These are phyloP conservation scores for Clavispora santaluciae DNA, from an alignment of 805 yeast genomes.

Conservation along the genomic window DNA sequence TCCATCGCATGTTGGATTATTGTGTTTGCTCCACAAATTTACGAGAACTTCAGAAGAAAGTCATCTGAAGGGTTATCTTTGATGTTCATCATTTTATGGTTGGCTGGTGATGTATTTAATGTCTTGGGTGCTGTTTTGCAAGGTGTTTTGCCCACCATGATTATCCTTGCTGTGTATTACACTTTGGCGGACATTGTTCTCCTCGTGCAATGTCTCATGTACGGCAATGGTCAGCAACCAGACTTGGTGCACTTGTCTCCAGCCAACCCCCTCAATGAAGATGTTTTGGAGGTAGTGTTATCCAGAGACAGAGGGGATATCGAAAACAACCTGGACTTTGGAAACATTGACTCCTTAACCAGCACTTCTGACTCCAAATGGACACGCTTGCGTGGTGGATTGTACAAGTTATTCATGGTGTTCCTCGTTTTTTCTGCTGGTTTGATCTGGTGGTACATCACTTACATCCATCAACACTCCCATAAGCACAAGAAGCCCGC, in stretches of 20 bases:
- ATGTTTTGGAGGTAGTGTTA: conserved; percentile 58
- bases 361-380: conserved; percentile 7
- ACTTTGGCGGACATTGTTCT: conserved; percentile 86
- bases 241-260: conserved; percentile 83
- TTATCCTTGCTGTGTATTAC: conserved; percentile 84
- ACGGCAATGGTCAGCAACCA: conserved; percentile 58
- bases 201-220: conserved; percentile 75
- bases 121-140: conserved; percentile 88
- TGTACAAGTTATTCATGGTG: conserved; percentile 49
- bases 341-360: conserved; percentile 5
- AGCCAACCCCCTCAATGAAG: conserved; percentile 76
- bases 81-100: conserved; percentile 83
- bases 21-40: conserved; percentile 94
- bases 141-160: conserved; percentile 92
- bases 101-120: conserved; percentile 90
- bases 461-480: conserved; percentile 44
- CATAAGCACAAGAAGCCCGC: conserved; percentile 27
- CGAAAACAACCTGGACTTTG: conserved; percentile 23
- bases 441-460: conserved; percentile 78
- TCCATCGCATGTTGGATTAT: conserved; percentile 97
- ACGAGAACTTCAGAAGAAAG: conserved; percentile 81
- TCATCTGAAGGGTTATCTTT: conserved; percentile 88
- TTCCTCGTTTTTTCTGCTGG: conserved; percentile 70
- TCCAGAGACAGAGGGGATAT: conserved; percentile 32
- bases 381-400: conserved; percentile 18